These are phyloP conservation scores for Bassia scoparia DNA, from an alignment of 148 eudicot genomes.

Conservation along the genomic window DNA sequence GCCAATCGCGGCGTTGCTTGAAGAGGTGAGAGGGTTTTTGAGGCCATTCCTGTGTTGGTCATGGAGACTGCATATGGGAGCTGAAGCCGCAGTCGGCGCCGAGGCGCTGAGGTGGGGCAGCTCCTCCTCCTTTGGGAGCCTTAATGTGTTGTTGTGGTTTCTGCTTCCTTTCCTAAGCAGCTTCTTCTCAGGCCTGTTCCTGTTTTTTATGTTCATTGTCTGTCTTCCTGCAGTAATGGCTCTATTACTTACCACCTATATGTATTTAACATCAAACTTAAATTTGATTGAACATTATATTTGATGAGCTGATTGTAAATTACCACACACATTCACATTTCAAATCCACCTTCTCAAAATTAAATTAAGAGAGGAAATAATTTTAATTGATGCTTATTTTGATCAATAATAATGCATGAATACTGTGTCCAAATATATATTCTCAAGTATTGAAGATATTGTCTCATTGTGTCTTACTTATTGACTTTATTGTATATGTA, in stretches of 20 bases:
- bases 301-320: no score
- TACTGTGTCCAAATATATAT: no score
- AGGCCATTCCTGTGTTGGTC: constrained; percentile 18
- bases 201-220: constrained; percentile 92
- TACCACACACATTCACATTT: no score
- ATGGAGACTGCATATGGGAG: constrained; percentile 90
- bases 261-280: no score
- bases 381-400: no score
- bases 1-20: constrained; percentile 66
- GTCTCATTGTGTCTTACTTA: no score
- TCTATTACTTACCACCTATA: constrained; percentile 95
- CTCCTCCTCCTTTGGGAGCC: constrained; percentile 21
- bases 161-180: constrained; percentile 56
- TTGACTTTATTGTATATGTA: no score
- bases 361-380: no score
- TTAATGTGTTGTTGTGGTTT: constrained; percentile 29
- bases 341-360: no score
- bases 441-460: no score
- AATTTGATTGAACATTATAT: no score
- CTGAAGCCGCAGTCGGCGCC: constrained; percentile 87
- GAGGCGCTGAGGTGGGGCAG: constrained; percentile 59
- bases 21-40: constrained; percentile 54
- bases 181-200: constrained; percentile 73
- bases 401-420: no score
- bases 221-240: constrained; percentile 91